Percentiles rank a stretch among this genome's conserved stretches.
phyloP scores from a whole-genome alignment of 768 basidiomycete genomes.

The Tricholoma saponaceum region DNA sequence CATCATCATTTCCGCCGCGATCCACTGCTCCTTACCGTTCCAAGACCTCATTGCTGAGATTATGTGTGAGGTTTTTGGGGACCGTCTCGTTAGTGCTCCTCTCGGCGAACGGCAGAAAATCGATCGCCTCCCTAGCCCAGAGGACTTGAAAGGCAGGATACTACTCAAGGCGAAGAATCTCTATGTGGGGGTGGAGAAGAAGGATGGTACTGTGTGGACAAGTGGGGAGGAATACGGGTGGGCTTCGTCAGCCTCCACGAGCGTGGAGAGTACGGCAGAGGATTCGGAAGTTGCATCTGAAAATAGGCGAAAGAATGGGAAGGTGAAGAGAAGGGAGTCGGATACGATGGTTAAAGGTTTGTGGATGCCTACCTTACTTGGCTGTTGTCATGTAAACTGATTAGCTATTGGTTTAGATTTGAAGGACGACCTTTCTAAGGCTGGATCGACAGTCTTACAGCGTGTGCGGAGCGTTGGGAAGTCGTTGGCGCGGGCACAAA shows the following conservation, averaged over 20 bases:
- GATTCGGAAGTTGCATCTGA: conserved; percentile 33
- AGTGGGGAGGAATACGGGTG: conserved; percentile 19
- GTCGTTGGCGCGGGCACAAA: conserved; percentile 5
- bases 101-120: conserved; percentile 40
- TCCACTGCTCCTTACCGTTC: conserved; percentile 73
- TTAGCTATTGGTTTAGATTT: conserved; percentile 17
- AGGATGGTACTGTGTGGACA: conserved; percentile 10
- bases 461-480: conserved; percentile 35
- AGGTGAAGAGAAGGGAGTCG: conserved; percentile 17
- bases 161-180: conserved; percentile 89
- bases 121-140: conserved; percentile 78
- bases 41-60: conserved; percentile 47
- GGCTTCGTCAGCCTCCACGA: conserved; percentile 14
- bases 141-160: conserved; percentile 75
- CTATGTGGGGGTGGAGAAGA: conserved; percentile 31
- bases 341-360: conserved; percentile 28
- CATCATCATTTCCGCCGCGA: conserved; percentile 95
- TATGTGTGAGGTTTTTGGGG: conserved; percentile 45
- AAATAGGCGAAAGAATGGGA: conserved; percentile 16
- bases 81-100: conserved; percentile 29
- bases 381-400: background rate
- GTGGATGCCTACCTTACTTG: conserved; percentile 1
- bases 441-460: conserved; percentile 36
- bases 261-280: conserved; percentile 23
- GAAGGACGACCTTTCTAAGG: conserved; percentile 28